Conservation (phyloP, 2,329 filamentous ascomycete genomes). For the Lachnellula hyalina region DNA sequence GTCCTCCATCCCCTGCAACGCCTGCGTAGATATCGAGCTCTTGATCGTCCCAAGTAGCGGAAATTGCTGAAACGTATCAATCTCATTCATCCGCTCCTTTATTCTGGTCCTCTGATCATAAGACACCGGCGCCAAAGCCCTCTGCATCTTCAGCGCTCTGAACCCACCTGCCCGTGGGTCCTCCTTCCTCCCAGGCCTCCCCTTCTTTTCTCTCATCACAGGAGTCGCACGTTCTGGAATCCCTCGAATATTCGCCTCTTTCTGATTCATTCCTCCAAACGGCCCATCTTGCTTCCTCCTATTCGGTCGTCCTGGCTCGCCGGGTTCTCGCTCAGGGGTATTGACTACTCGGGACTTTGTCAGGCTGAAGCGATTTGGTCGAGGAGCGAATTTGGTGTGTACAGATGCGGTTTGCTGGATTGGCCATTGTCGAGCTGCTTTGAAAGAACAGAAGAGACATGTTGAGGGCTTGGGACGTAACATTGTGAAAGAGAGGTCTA, state of each 20-base stretch:
- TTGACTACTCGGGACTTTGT: slow-evolving; percentile 21
- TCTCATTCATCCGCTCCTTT: slow-evolving; percentile 54
- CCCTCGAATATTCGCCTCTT: slow-evolving; percentile 39
- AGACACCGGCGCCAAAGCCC: slow-evolving; percentile 66
- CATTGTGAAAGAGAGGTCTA: slow-evolving; percentile 15
- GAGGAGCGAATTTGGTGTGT: slow-evolving; percentile 18
- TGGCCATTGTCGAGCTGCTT: slow-evolving; percentile 20
- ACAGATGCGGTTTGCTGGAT: slow-evolving; percentile 25
- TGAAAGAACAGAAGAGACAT: slow-evolving; percentile 28
- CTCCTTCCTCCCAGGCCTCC: slow-evolving; percentile 6
- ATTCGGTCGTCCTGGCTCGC: slow-evolving; percentile 24
- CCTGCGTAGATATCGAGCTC: slow-evolving; percentile 66
- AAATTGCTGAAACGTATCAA: slow-evolving; percentile 79
- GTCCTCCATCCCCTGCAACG: slow-evolving; percentile 67
- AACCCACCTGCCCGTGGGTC: slow-evolving; percentile 38
- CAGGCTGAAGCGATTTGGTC: slow-evolving; percentile 26
- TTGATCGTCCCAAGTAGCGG: slow-evolving; percentile 66
- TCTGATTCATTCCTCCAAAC: slow-evolving; percentile 56
- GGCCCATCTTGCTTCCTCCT: slow-evolving; percentile 44
- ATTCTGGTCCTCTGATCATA: slow-evolving; percentile 59
- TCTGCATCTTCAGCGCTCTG: slow-evolving; percentile 94
- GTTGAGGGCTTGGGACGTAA: slow-evolving; percentile 21
- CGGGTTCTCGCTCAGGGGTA: slow-evolving; percentile 5
- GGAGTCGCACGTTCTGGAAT: slow-evolving; percentile 33
- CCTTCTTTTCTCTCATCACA: slow-evolving; percentile 11